Conservation (phyloP, 108 stramenopile species). For the Discostella stelligeroides region DNA sequence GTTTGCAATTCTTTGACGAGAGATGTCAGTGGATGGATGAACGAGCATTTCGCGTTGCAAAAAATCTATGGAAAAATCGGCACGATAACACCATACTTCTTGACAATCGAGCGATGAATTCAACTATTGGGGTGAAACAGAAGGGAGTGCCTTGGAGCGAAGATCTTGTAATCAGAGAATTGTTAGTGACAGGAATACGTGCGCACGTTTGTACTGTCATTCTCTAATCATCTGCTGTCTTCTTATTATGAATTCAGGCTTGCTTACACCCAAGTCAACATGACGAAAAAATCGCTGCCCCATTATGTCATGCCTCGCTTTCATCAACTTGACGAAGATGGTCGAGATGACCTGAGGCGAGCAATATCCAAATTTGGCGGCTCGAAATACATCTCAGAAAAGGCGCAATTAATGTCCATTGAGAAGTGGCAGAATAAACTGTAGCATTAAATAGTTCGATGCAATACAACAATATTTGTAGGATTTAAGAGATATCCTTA, state of each 20-base stretch:
- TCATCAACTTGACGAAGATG: conserved; percentile 32
- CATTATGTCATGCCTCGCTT: conserved; percentile 25
- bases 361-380: conserved; percentile 35
- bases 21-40: conserved; percentile 24
- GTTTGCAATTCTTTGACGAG: conserved; percentile 42
- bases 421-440: too few species aligned
- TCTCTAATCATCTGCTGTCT: background rate
- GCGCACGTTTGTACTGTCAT: too few species aligned
- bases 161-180: conserved; percentile 25
- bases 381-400: background rate
- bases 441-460: too few species aligned
- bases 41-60: conserved; percentile 18
- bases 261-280: conserved; percentile 22
- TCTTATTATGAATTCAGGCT: conserved; percentile 13
- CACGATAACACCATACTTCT: conserved; percentile 1
- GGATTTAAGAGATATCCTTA: too few species aligned
- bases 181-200: conserved; percentile 13
- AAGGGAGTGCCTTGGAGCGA: conserved; percentile 34
- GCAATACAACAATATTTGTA: too few species aligned
- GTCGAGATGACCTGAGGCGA: conserved; percentile 20
- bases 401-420: background rate
- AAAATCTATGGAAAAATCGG: conserved; percentile 28
- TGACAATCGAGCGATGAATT: background rate
- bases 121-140: conserved; percentile 3
- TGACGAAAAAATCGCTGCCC: conserved; percentile 30